These are phyloP conservation scores for Botryosphaeria dothidea DNA, from an alignment of 2,329 filamentous ascomycete genomes.

Conservation along the genomic window DNA sequence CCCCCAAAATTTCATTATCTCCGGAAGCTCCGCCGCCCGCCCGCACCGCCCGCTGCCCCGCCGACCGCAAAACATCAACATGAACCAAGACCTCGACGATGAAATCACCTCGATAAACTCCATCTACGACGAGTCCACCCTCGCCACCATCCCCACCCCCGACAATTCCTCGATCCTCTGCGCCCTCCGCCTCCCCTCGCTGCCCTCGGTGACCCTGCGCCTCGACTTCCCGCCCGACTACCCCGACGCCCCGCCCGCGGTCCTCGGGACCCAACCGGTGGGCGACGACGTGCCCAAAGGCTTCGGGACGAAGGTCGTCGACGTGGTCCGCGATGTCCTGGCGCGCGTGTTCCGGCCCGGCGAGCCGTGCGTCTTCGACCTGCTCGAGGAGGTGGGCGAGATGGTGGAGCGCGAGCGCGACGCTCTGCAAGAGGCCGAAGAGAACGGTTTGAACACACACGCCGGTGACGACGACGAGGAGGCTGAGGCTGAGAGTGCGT, in stretches of 20 bases:
- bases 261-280: slow-evolving; percentile 78
- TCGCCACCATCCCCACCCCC: slow-evolving; percentile 34
- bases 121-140: slow-evolving; percentile 72
- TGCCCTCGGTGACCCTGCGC: slow-evolving; percentile 54
- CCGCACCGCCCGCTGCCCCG: not conserved
- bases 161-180: slow-evolving; percentile 43
- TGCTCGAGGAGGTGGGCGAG: slow-evolving; percentile 68
- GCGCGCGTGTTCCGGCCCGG: slow-evolving; percentile 69
- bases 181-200: slow-evolving; percentile 67
- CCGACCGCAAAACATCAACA: slow-evolving; percentile 3
- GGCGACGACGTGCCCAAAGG: slow-evolving; percentile 68
- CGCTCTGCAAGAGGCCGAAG: slow-evolving; percentile 22
- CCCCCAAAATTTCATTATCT: not conserved
- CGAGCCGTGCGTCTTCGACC: slow-evolving; percentile 83
- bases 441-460: slow-evolving; percentile 23
- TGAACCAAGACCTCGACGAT: slow-evolving; percentile 57
- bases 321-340: slow-evolving; percentile 67
- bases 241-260: slow-evolving; percentile 69
- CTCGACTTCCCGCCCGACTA: slow-evolving; percentile 74
- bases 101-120: slow-evolving; percentile 82
- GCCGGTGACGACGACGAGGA: slow-evolving; percentile 3
- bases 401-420: slow-evolving; percentile 50
- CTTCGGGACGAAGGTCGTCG: slow-evolving; percentile 70
- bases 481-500: not conserved
- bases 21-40: not conserved